Percentiles rank a stretch among this genome's conserved stretches.
Conservation (phyloP, 1,284 basidiomycete species). For the Amylostereum areolatum region DNA sequence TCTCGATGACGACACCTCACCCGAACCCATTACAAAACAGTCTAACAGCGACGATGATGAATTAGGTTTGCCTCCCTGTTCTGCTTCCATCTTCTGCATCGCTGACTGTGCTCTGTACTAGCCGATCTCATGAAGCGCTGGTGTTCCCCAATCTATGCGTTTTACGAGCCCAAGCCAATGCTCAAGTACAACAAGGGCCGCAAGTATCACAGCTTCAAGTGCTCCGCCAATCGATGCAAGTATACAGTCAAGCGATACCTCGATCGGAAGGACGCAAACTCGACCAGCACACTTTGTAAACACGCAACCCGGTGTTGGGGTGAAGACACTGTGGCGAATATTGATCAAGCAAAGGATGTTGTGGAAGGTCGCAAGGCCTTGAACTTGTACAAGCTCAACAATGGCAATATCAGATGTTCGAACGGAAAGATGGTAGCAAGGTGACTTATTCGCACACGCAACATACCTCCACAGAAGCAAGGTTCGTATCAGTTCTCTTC, state of each 20-base stretch:
- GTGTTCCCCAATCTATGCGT: slow-evolving; percentile 24
- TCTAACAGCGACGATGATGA: no score
- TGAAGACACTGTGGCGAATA: slow-evolving; percentile 20
- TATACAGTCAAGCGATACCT: slow-evolving; percentile 20
- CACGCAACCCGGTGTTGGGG: slow-evolving; percentile 32
- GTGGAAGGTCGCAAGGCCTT: slow-evolving; percentile 11
- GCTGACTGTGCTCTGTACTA: no score
- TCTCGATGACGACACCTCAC: no score
- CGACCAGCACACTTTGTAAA: slow-evolving; percentile 26
- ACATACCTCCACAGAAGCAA: slow-evolving; percentile 2
- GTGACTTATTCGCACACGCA: slow-evolving; percentile 4
- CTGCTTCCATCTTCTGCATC: no score
- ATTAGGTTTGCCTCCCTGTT: no score
- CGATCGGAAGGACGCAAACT: slow-evolving; percentile 21
- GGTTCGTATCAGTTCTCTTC: no score
- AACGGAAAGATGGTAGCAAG: slow-evolving; percentile 1
- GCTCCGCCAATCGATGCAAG: slow-evolving; percentile 21
- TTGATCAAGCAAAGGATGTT: slow-evolving; percentile 11
- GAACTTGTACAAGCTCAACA: slow-evolving; percentile 3
- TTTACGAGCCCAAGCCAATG: slow-evolving; percentile 19
- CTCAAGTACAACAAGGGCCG: slow-evolving; percentile 16
- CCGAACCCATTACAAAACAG: no score
- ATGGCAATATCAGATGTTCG: slow-evolving; percentile 22
- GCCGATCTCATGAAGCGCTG: slow-evolving; percentile 16
- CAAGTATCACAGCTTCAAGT: slow-evolving; percentile 27